phyloP scores from a whole-genome alignment of 2,329 filamentous ascomycete genomes.

The Claviceps fusiformis region DNA sequence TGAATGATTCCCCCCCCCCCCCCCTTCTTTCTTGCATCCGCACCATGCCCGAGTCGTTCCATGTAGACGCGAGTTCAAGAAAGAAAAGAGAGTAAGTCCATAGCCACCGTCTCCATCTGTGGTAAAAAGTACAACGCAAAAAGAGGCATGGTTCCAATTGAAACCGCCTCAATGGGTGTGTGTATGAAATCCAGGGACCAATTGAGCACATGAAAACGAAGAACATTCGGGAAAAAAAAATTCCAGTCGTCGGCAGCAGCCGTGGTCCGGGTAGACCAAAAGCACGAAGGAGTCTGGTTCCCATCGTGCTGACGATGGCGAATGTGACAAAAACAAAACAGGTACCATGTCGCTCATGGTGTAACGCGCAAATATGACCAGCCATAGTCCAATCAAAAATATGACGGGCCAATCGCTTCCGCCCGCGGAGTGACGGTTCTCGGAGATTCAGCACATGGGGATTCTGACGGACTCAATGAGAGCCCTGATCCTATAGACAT shows the following conservation, averaged over 20 bases:
- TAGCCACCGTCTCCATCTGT: background rate
- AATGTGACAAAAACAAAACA: no score
- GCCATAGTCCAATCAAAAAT: constrained; percentile 2
- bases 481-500: constrained; percentile 13
- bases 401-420: constrained; percentile 8
- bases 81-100: background rate
- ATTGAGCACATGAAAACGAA: background rate
- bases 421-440: constrained; percentile 10
- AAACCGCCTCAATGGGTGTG: background rate
- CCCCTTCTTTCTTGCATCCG: background rate
- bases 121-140: background rate
- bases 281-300: no score
- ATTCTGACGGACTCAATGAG: constrained; percentile 14
- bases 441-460: background rate
- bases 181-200: background rate
- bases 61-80: background rate
- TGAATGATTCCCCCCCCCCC: background rate
- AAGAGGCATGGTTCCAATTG: background rate
- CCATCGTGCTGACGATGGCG: no score
- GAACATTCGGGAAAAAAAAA: background rate
- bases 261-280: no score
- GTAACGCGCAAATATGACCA: no score
- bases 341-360: no score
- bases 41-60: background rate
- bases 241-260: no score